Base-by-base conservation (phyloP, 495 filamentous ascomycete genomes). In the Parmelia sp. region DNA sequence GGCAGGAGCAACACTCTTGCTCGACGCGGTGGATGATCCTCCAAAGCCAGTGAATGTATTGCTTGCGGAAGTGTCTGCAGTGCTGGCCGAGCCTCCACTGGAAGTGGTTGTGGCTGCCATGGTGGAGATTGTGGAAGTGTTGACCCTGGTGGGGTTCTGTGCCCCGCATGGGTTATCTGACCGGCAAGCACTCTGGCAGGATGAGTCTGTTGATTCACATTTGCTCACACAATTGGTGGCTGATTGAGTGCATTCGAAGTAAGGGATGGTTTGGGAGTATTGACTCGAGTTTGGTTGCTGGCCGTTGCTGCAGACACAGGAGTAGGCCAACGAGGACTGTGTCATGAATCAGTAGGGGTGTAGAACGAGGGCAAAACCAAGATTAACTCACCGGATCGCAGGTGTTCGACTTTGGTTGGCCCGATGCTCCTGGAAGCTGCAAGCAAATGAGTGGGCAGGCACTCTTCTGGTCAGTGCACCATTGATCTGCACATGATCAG, bases 251-350 rank as follows among this genome's bases (percentile, higher is more conserved):
- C 92, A 96, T 66, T 87, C 79, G 77, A 85, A 92, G 82, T 88
- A 96, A 11, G 92, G 90, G 36, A 96, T 82, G 8, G 92, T 96
- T 71, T 89, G 83, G 27, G 89, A 89, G 82, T 89, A 96, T 73
- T 96, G 81, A 68, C 88, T 83, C 29, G 89, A 75, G 72, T 96
- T 95, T 66, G 92, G 92, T 44, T 81, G 74, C 65, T 78, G 69
- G 68, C 83, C 82, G 77, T 93, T 88, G 71, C 77, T 80, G 80
- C 92, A 96, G 70, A 91, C 74, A 71, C 92, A 96, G 66, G 74
- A 71, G 76, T 88, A 96, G 47, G 68, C 74, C 37, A 96, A 80
- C 5, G 81, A 81, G 68, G 82, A 73, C 90, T 94, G 64, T 36
- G 33, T 14, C 23, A 37, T 31, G 40, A 56, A 47, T 64, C 39